These are phyloP conservation scores for Psidium guajava DNA, from an alignment of 345 rosid species.

Conservation along the genomic window DNA sequence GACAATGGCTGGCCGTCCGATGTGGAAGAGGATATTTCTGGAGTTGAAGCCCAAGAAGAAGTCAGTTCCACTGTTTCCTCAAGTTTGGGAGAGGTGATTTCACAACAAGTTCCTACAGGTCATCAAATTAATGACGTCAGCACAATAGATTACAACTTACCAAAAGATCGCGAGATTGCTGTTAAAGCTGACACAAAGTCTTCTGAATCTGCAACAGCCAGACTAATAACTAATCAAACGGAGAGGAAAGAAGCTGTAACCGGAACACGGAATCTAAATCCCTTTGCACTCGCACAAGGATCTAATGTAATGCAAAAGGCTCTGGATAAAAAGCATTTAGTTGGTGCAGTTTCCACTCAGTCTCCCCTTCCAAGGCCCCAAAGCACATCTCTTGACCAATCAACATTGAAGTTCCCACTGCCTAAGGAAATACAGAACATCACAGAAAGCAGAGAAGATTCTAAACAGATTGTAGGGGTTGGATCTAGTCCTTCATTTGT, in stretches of 20 bases:
- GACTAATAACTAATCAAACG: conserved; percentile 6
- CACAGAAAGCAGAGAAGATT: conserved; percentile 8
- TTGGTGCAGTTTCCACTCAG: conserved; percentile 20
- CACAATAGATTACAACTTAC: conserved; percentile 2
- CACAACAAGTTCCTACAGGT: conserved; percentile 5
- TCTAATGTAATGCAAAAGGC: conserved; percentile 18
- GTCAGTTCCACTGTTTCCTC: conserved; percentile 18
- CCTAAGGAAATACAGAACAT: conserved; percentile 12
- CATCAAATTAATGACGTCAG: conserved; percentile 7
- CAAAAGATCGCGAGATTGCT: conserved; percentile 8
- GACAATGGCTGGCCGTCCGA: conserved; percentile 28
- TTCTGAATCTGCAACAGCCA: conserved; percentile 17
- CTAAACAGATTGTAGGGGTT: conserved; percentile 23
- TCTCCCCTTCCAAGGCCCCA: conserved; percentile 15
- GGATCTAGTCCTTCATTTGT: conserved; percentile 19
- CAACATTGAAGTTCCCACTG: conserved; percentile 16
- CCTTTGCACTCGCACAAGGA: not conserved
- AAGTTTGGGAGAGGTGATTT: conserved; percentile 16
- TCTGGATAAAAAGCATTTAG: conserved; percentile 11
- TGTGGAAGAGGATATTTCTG: conserved; percentile 36
- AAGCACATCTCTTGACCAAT: conserved; percentile 24
- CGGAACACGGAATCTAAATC: conserved; percentile 2
- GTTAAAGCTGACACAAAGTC: conserved; percentile 15
- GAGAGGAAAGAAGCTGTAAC: not conserved
- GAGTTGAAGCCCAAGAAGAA: conserved; percentile 13